Evolutionary conservation across 352 stramenopile genomes (phyloP), one percentile per base, ranked within the genome.

Genomic region (Pythium periplocum): DNA sequence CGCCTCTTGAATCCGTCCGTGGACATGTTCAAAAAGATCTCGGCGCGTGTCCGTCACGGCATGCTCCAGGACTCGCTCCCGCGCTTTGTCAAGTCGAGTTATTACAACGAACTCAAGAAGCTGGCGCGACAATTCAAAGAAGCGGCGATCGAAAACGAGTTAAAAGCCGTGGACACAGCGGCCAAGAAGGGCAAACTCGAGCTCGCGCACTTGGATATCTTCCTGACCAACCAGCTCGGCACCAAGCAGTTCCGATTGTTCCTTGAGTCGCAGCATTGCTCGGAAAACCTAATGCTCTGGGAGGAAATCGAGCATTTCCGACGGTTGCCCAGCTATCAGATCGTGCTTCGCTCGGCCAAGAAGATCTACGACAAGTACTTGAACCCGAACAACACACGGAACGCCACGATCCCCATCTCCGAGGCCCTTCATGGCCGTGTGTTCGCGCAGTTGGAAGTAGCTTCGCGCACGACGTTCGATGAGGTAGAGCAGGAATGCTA

Each of bases 301-400:
- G 83, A 93, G 57, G 83, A 93, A 51, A 88, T 93, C 45, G 83
- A 93, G 53, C 77, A 93, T 34, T 93, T 87, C 12, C 74, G 78
- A 5, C 68, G 83, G 2, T 61, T 93, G 36, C 83, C 83, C 33
- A 89, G 76, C 30, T 89, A 93, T 64, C 79, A 93, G 67, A 93
- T 93, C 58, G 79, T 93, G 31, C 46, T 90, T 30, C 83, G 83
- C 17, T 86, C 78, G 32, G 83, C 83, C 44, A 84, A 83, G 62
- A 93, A 93, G 55, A 88, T 93, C 48, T 88, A 86, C 59, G 83
- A 90, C 63, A 93, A 93, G 64, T 93, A 90, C 58, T 54, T 93
- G 37, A 87, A 86, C 61, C 74, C 71, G 7, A 64, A 35, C 43
- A 90, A 80, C 56, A 56, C 70, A 32, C 67, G 73, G 30, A 82